Percentiles rank a stretch among this genome's conserved stretches.
phyloP scores from a whole-genome alignment of 116 monocot species.

The Thalassia testudinum region DNA sequence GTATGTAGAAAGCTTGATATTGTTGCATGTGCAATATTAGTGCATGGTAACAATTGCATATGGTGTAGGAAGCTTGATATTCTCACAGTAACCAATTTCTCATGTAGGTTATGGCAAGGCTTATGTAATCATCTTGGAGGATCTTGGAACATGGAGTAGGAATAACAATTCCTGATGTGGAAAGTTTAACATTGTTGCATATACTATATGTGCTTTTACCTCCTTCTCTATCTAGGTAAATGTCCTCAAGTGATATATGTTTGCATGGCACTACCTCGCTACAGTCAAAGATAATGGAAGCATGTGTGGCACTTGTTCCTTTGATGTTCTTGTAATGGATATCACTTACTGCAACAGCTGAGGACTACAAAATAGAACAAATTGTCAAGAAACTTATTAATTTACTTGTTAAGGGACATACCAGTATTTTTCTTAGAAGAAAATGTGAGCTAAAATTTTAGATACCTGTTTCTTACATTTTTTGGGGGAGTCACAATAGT shows the following conservation, averaged over 20 bases:
- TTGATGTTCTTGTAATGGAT: constrained; percentile 29
- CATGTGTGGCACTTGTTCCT: constrained; percentile 27
- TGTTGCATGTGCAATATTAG: no score
- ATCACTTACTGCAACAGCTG: constrained; percentile 33
- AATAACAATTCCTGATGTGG: constrained; percentile 12
- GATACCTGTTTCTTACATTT: constrained; percentile 48
- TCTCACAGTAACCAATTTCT: no score
- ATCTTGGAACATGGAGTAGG: constrained; percentile 10
- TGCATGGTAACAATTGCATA: no score
- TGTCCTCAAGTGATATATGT: constrained; percentile 18
- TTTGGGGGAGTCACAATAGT: constrained; percentile 52
- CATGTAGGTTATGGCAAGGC: no score
- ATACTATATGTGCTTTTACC: constrained; percentile 1
- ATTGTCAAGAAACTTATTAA: no score
- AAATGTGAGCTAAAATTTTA: background rate
- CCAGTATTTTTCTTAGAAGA: no score
- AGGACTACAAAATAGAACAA: no score
- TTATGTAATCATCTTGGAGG: no score
- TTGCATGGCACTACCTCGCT: constrained; percentile 22
- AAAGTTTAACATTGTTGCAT: constrained; percentile 21
- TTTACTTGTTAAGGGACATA: no score
- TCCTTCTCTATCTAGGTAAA: constrained; percentile 12
- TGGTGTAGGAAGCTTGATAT: no score
- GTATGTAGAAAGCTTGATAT: no score
- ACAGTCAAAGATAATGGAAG: constrained; percentile 30